Base-by-base conservation (phyloP, 1,139 yeast species). In the Saccharomyces hybrid region DNA sequence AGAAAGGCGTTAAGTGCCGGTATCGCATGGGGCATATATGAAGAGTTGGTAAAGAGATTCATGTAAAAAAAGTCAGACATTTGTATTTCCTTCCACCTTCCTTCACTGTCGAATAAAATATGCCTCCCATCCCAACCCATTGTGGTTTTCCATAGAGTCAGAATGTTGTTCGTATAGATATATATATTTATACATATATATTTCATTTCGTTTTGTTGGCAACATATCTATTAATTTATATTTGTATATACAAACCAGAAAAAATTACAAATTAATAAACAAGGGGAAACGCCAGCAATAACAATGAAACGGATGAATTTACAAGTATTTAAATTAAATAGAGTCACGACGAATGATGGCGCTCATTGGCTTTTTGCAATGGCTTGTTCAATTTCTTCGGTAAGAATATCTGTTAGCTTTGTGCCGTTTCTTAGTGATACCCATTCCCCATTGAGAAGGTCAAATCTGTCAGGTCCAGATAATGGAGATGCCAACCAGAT, bases 11-110 rank as follows among this genome's bases (percentile, higher is more conserved):
- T 88, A 56, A 86, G 96, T 70, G 93, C 98, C 0, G 97, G 96
- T 1, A 90, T 93, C 57, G 90, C 96, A 53, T 93, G 99, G 99
- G 88, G 96, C 60, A 85, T 93, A 31, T 93, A 91, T 68, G 99
- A 91, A 71, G 97, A 93, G 68, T 72, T 89, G 58, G 80, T 89
- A 46, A 84, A 82, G 61, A 60, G 59, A 47, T 61, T 67, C 55
- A 58, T 63, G 58, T 64, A 57, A 55, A 52, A 52, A 38, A 4
- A 16, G 26, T 24, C 48, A 49, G 12, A 46, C 42, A 12, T 31
- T 4, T 14, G 12, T 52, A 47, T 19, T 47, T 24, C 14, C 8
- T 26, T 24, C 19, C 11, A 9, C n/a, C 11, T 29, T 14, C 24
- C 4, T 24, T 5, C 26, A 4, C 6, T 24, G 6, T 4, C 2